Evolutionary conservation across 2,329 filamentous ascomycete genomes (phyloP).

Genomic region (Fusarium duplospermum): DNA sequence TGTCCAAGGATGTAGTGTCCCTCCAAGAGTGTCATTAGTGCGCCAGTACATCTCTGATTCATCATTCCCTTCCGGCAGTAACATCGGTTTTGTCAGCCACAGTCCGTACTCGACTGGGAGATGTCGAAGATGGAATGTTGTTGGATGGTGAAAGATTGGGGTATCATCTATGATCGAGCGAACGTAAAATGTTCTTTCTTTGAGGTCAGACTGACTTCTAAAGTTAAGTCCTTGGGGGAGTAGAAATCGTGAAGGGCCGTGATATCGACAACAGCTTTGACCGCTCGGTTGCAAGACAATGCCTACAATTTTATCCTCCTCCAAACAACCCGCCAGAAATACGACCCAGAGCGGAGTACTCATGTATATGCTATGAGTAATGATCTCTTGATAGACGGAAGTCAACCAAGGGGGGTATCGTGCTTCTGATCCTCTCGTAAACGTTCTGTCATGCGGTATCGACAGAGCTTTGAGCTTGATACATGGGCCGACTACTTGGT

Average conservation of each 20-base stretch:
- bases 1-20: too few species aligned
- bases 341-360: not conserved
- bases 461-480: not conserved
- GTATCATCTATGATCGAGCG: not conserved
- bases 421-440: not conserved
- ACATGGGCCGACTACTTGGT: not conserved
- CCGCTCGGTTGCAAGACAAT: not conserved
- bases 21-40: not conserved
- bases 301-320: not conserved
- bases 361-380: not conserved
- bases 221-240: not conserved
- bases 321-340: not conserved
- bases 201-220: not conserved
- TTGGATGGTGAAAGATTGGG: not conserved
- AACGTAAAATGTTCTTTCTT: not conserved
- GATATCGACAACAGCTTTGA: fast-evolving
- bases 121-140: not conserved
- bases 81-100: not conserved
- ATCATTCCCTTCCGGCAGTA: not conserved
- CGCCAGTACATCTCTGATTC: not conserved
- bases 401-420: not conserved
- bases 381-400: not conserved
- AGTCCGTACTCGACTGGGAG: not conserved
- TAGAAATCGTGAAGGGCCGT: not conserved
- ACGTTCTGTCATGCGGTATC: not conserved